Conservation (phyloP, 1,139 yeast species). For the Geotrichum phurueaensis region DNA sequence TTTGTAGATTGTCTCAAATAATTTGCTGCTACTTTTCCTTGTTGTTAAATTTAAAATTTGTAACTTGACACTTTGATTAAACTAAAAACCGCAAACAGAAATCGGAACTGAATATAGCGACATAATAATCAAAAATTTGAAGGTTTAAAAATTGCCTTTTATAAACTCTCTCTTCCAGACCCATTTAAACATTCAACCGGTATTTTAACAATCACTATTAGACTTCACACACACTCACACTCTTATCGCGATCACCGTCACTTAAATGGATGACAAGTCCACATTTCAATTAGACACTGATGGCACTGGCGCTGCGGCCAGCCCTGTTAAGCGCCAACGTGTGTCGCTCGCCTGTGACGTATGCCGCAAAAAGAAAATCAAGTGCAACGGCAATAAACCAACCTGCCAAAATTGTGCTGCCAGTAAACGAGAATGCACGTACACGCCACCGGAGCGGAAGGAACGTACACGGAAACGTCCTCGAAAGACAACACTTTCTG, state of each 20-base stretch:
- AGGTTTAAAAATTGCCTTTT: no score
- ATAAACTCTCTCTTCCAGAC: background rate
- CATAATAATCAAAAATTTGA: background rate
- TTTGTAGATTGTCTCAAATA: background rate
- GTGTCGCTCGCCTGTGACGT: conserved; percentile 49
- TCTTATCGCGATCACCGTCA: background rate
- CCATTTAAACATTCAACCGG: no score
- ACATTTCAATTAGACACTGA: background rate
- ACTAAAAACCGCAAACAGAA: background rate
- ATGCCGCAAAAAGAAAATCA: conserved; percentile 63
- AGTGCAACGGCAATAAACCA: conserved; percentile 70
- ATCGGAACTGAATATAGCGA: background rate
- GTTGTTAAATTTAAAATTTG: no score
- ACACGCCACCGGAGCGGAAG: conserved; percentile 27
- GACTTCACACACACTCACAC: background rate
- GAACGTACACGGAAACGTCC: background rate
- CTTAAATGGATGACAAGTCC: background rate
- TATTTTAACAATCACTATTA: background rate
- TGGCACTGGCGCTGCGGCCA: background rate
- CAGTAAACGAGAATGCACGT: conserved; percentile 34
- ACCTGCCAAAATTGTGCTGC: conserved; percentile 54
- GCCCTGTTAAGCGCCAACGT: conserved; percentile 31
- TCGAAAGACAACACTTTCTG: background rate
- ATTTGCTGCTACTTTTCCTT: conserved; percentile 40
- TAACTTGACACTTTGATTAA: background rate